These are phyloP conservation scores for Citrus glauca DNA, from an alignment of 345 rosid genomes.

Conservation along the genomic window DNA sequence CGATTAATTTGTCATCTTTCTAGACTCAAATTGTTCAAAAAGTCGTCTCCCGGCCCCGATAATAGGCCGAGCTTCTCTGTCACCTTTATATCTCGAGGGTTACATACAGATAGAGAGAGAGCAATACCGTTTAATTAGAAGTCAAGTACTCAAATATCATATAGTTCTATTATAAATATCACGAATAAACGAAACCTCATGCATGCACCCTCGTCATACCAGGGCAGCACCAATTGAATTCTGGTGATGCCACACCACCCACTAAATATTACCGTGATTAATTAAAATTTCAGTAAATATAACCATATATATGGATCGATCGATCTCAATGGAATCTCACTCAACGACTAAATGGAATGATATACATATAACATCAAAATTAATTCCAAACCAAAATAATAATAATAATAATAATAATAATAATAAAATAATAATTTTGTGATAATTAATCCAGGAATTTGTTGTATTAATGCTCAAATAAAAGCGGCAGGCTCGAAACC, in stretches of 20 bases:
- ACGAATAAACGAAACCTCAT: too few relatives aligned
- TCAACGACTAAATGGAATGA: too few relatives aligned
- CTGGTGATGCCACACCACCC: background rate
- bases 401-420: too few relatives aligned
- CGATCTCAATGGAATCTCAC: too few relatives aligned
- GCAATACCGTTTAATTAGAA: too few relatives aligned
- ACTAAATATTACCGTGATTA: background rate
- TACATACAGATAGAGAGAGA: background rate
- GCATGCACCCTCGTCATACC: background rate
- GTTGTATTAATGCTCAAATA: background rate
- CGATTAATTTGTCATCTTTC: background rate
- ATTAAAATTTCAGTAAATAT: too few relatives aligned
- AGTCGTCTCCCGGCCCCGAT: background rate
- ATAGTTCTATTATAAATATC: too few relatives aligned
- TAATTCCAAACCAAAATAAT: background rate
- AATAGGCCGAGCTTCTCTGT: background rate
- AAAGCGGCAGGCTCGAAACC: conserved; percentile 4
- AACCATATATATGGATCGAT: too few relatives aligned
- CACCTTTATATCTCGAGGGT: background rate
- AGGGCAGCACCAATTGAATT: background rate
- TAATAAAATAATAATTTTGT: background rate
- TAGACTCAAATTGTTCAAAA: background rate
- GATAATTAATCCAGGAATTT: background rate
- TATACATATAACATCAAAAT: too few relatives aligned
- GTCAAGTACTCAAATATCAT: too few relatives aligned